Evolutionary conservation across 495 filamentous ascomycete genomes (phyloP).

Genomic region (Niebla homalea): DNA sequence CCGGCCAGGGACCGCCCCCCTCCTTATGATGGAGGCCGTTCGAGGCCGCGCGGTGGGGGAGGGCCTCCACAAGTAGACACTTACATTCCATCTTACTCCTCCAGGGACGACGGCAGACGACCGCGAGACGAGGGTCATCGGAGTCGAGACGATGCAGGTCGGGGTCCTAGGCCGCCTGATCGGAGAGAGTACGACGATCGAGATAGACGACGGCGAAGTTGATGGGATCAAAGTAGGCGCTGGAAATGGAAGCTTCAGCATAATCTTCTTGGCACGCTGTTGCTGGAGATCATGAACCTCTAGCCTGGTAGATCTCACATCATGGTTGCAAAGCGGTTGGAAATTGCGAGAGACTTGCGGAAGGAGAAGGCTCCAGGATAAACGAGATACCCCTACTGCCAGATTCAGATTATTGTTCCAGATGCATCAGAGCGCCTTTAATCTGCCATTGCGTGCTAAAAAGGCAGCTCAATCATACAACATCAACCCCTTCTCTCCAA

Average conservation of each 20-base stretch:
- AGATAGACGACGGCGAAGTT: conserved; percentile 19
- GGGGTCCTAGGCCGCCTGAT: conserved; percentile 14
- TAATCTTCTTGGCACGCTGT: not conserved
- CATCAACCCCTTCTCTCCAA: conserved; percentile 40
- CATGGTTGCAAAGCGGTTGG: too few species aligned
- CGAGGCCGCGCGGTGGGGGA: not conserved
- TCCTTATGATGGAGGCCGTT: conserved; percentile 2
- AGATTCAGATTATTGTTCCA: too few species aligned
- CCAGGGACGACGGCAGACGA: conserved; percentile 10
- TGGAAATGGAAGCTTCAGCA: conserved; percentile 21
- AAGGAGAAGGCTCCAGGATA: too few species aligned
- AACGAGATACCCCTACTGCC: too few species aligned
- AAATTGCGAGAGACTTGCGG: too few species aligned
- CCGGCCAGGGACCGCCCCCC: conserved; percentile 7
- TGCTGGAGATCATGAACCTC: not conserved
- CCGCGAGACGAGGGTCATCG: conserved; percentile 7
- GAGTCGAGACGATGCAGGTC: conserved; percentile 13
- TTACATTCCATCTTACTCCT: conserved; percentile 20
- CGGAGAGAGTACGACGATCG: conserved; percentile 12
- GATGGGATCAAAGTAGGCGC: conserved; percentile 19
- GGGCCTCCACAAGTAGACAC: conserved; percentile 15
- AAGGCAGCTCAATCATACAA: conserved; percentile 2
- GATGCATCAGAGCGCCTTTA: not conserved
- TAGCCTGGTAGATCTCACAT: too few species aligned
- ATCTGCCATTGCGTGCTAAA: conserved; percentile 6